Conservation (phyloP, 2,329 filamentous ascomycete genomes). For the Reticulascus tulasneorum region DNA sequence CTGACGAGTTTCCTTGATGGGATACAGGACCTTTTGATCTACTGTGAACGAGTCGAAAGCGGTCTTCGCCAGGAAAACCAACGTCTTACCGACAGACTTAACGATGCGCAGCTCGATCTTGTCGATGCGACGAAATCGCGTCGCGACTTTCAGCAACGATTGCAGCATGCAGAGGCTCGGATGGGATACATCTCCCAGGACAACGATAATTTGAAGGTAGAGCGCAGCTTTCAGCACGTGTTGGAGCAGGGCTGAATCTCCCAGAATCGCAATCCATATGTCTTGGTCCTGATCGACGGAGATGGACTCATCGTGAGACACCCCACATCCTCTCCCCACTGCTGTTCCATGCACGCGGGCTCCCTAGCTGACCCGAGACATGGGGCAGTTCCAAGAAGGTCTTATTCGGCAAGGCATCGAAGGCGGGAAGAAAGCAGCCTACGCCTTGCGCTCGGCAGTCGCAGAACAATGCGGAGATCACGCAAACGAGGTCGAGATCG, state of each 20-base stretch:
- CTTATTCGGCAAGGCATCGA: constrained; percentile 51
- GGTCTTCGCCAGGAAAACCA: constrained; percentile 40
- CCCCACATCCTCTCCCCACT: neutral
- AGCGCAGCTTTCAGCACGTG: constrained; percentile 11
- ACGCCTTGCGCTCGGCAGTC: constrained; percentile 45
- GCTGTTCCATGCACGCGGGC: constrained; percentile 4
- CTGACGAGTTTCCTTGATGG: constrained; percentile 2
- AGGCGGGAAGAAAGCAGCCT: constrained; percentile 50
- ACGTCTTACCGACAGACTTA: constrained; percentile 35
- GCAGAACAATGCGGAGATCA: constrained; percentile 40
- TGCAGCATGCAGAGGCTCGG: constrained; percentile 34
- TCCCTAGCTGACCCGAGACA: constrained; percentile 3
- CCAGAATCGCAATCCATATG: constrained; percentile 54
- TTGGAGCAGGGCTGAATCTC: constrained; percentile 6
- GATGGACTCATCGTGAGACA: constrained; percentile 53
- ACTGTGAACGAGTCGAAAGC: constrained; percentile 41
- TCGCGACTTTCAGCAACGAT: constrained; percentile 45
- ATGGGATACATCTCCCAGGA: constrained; percentile 31
- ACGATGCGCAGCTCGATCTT: constrained; percentile 45
- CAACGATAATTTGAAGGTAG: constrained; percentile 44
- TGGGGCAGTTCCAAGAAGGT: constrained; percentile 50
- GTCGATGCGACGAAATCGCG: constrained; percentile 43
- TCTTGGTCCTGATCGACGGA: constrained; percentile 59
- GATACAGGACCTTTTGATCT: constrained; percentile 43
- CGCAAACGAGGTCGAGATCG: constrained; percentile 46